These are phyloP conservation scores for Rubia tinctorum DNA, from an alignment of 305 asterid genomes.

Conservation along the genomic window DNA sequence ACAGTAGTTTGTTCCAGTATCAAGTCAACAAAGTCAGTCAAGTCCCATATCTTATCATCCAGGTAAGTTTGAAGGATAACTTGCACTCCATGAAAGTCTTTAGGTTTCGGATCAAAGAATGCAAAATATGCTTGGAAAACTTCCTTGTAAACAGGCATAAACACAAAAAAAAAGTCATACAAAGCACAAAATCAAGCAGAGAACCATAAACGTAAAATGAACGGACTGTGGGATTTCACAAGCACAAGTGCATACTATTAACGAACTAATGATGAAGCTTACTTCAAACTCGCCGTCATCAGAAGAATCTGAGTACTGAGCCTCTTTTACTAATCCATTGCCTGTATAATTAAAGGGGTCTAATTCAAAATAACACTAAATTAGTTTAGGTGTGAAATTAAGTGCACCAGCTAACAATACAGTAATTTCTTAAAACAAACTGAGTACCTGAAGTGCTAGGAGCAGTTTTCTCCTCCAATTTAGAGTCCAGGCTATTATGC, in stretches of 20 bases:
- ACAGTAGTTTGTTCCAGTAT: constrained; percentile 86
- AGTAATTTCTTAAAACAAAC: background rate
- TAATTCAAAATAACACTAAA: constrained; percentile 2
- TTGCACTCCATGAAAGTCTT: constrained; percentile 90
- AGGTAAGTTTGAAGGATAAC: constrained; percentile 70
- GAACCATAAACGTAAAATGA: background rate
- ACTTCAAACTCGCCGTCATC: constrained; percentile 66
- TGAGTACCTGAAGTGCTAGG: constrained; percentile 41
- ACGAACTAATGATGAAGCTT: constrained; percentile 18
- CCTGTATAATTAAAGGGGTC: constrained; percentile 21
- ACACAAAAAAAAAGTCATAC: background rate
- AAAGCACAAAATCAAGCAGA: background rate
- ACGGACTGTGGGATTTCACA: background rate
- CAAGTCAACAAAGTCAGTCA: constrained; percentile 82
- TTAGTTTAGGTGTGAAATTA: constrained; percentile 3
- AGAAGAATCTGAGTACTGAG: constrained; percentile 43
- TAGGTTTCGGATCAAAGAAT: constrained; percentile 87
- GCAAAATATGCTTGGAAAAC: constrained; percentile 81
- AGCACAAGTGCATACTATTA: background rate
- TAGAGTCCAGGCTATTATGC: constrained; percentile 26
- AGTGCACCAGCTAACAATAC: background rate
- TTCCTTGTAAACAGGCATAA: constrained; percentile 40
- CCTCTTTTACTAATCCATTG: constrained; percentile 29
- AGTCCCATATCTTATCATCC: constrained; percentile 74
- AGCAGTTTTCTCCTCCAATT: constrained; percentile 23